phyloP scores from a whole-genome alignment of 2,329 filamentous ascomycete species.

The Colletotrichum tofieldiae region DNA sequence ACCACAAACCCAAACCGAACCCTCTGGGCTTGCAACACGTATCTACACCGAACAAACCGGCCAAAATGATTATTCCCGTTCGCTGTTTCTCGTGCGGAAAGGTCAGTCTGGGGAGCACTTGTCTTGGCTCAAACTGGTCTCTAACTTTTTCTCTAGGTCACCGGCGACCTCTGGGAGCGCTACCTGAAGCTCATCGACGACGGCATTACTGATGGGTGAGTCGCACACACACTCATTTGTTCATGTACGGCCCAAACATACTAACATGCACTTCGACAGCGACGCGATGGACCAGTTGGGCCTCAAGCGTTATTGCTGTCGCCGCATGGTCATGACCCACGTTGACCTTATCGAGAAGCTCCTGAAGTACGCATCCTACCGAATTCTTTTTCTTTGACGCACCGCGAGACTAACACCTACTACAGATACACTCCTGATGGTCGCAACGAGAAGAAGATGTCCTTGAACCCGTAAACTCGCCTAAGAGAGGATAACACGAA shows the following conservation, averaged over 20 bases:
- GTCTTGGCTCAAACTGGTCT: slow-evolving; percentile 29
- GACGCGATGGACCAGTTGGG: slow-evolving; percentile 97
- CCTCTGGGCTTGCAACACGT: neutral
- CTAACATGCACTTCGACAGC: slow-evolving; percentile 63
- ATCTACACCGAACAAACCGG: neutral
- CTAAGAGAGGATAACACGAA: slow-evolving; percentile 43
- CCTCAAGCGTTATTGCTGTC: slow-evolving; percentile 97
- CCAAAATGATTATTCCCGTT: slow-evolving; percentile 96
- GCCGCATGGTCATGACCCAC: slow-evolving; percentile 99
- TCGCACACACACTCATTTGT: slow-evolving; percentile 38
- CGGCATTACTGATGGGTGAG: slow-evolving; percentile 81
- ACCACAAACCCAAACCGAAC: neutral
- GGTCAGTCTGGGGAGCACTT: slow-evolving; percentile 69
- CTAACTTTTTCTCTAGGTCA: slow-evolving; percentile 76
- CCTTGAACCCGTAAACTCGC: slow-evolving; percentile 50
- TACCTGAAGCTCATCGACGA: slow-evolving; percentile 92
- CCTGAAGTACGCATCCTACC: slow-evolving; percentile 77
- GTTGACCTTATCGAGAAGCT: slow-evolving; percentile 99
- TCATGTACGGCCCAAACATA: neutral
- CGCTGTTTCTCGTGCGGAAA: slow-evolving; percentile 99
- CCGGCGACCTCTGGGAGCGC: slow-evolving; percentile 96
- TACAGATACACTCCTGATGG: slow-evolving; percentile 74
- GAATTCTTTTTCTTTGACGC: neutral
- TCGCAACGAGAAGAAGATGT: slow-evolving; percentile 74
- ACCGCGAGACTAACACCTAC: slow-evolving; percentile 42